These are phyloP conservation scores for Fraxinus platypoda DNA, from an alignment of 305 asterid genomes.

Conservation along the genomic window DNA sequence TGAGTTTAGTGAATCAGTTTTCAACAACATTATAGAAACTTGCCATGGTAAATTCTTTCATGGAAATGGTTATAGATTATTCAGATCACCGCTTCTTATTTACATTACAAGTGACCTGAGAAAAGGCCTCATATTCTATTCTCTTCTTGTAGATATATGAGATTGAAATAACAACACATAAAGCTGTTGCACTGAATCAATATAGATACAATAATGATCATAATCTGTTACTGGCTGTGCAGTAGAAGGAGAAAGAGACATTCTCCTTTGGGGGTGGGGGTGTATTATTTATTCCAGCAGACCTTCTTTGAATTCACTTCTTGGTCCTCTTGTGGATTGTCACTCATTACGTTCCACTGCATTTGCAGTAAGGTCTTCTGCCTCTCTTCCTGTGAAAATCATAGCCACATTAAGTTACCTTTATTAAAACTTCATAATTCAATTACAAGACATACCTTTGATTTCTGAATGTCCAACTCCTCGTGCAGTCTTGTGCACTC, in stretches of 20 bases:
- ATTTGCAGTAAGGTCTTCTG: conserved; percentile 85
- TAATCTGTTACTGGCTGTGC: conserved; percentile 14
- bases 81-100: not conserved
- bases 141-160: not conserved
- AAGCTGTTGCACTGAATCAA: conserved; percentile 8
- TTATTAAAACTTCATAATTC: conserved; percentile 14
- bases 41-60: not conserved
- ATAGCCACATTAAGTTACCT: conserved; percentile 21
- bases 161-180: not conserved
- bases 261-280: not conserved
- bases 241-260: conserved; percentile 3
- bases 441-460: conserved; percentile 56
- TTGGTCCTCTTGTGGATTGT: conserved; percentile 78
- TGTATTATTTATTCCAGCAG: conserved; percentile 6
- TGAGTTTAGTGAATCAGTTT: conserved; percentile 5
- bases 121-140: not conserved
- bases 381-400: conserved; percentile 74
- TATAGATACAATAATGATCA: not conserved
- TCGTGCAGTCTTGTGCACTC: conserved; percentile 78
- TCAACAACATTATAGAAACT: not conserved
- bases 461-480: conserved; percentile 79
- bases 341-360: conserved; percentile 96
- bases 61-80: conserved; percentile 13
- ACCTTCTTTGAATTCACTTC: conserved; percentile 98
- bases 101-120: conserved; percentile 1